Conservation (phyloP, 129 eudicot genomes). For the Tanacetum coccineum region DNA sequence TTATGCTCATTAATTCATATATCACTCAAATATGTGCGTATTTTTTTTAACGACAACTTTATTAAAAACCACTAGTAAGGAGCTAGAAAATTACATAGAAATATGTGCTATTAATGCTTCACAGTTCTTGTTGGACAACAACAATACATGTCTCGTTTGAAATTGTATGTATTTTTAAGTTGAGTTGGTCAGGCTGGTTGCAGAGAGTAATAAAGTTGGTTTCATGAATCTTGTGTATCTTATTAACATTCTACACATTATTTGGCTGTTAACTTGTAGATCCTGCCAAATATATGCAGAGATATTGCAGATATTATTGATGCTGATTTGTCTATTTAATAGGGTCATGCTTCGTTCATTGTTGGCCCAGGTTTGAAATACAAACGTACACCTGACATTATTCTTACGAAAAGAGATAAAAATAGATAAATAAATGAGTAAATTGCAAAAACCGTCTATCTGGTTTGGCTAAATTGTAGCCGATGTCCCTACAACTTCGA, state of each 20-base stretch:
- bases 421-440: not conserved
- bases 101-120: not conserved
- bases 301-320: not conserved
- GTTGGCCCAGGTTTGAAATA: constrained; percentile 18
- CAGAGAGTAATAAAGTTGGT: constrained; percentile 16
- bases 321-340: constrained; percentile 21
- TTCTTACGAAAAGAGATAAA: not conserved
- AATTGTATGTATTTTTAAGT: not conserved
- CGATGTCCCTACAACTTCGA: not conserved
- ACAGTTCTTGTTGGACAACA: constrained; percentile 16
- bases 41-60: too few relatives aligned
- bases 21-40: not conserved
- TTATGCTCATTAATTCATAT: not conserved
- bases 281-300: constrained; percentile 15
- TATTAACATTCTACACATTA: constrained; percentile 8
- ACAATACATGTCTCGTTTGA: constrained; percentile 1
- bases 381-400: not conserved
- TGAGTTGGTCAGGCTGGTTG: constrained; percentile 15
- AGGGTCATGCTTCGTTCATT: constrained; percentile 31
- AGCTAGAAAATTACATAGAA: too few relatives aligned
- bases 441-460: too few relatives aligned
- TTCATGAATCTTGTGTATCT: constrained; percentile 35
- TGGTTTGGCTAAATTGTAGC: too few relatives aligned
- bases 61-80: too few relatives aligned
- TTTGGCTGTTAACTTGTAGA: constrained; percentile 10